Conservation (phyloP, 164 flowering plant species). For the Tinospora cordifolia region DNA sequence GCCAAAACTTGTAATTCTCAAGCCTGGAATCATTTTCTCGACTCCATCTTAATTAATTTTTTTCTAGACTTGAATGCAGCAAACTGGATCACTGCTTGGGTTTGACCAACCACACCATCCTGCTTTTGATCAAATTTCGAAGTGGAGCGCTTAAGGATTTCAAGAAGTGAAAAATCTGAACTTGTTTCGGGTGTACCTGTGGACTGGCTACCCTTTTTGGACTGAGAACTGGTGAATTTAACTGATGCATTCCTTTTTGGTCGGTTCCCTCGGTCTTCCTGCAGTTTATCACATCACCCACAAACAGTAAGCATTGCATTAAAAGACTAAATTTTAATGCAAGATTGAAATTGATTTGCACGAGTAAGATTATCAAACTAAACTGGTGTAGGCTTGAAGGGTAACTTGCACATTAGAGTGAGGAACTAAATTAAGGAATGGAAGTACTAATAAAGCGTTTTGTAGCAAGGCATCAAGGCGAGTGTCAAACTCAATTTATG, state of each 20-base stretch:
- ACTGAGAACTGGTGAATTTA: conserved; percentile 45
- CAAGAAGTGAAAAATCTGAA: conserved; percentile 48
- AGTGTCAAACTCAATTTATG: too few species aligned
- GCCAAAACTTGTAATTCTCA: background rate
- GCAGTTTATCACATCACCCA: conserved; percentile 9
- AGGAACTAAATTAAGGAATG: background rate
- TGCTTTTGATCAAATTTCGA: conserved; percentile 20
- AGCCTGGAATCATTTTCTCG: conserved; percentile 22
- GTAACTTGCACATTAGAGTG: background rate
- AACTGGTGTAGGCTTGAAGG: too few species aligned
- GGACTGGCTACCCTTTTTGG: conserved; percentile 30
- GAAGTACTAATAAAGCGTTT: background rate
- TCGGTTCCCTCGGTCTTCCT: conserved; percentile 38
- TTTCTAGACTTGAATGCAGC: conserved; percentile 59
- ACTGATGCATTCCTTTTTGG: conserved; percentile 30
- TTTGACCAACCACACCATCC: conserved; percentile 21
- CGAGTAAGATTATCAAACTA: background rate
- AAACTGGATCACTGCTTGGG: conserved; percentile 40
- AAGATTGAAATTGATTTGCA: background rate
- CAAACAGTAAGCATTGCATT: background rate
- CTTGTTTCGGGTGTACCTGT: conserved; percentile 18
- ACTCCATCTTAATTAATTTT: conserved; percentile 35
- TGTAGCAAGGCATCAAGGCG: too few species aligned
- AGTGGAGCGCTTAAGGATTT: conserved; percentile 53
- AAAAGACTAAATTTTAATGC: background rate